Conservation (phyloP, 768 basidiomycete genomes). For the Xanthoconium purpureum region DNA sequence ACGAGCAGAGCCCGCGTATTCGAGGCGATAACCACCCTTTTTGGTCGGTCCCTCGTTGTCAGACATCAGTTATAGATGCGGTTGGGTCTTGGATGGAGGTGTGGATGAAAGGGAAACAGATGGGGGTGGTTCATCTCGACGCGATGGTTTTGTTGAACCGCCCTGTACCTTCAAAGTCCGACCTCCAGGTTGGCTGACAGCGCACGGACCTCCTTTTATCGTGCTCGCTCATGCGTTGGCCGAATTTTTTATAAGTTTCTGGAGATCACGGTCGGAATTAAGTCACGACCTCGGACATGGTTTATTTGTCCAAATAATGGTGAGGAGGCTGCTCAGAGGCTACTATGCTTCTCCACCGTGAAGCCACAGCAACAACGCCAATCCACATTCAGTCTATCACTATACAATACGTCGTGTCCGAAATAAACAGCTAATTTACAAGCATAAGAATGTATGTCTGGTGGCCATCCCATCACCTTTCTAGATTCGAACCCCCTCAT, state of each 20-base stretch:
- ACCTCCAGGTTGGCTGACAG: constrained; percentile 30
- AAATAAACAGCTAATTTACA: constrained; percentile 7
- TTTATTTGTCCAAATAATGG: constrained; percentile 34
- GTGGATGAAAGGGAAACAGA: constrained; percentile 30
- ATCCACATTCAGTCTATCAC: neutral
- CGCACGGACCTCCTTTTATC: constrained; percentile 35
- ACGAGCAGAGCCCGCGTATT: constrained; percentile 65
- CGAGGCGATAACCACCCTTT: constrained; percentile 65
- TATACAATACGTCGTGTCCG: neutral
- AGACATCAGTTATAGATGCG: constrained; percentile 29
- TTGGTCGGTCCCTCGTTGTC: constrained; percentile 35
- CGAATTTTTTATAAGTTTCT: constrained; percentile 13
- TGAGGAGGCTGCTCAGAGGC: neutral
- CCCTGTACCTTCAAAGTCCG: constrained; percentile 39
- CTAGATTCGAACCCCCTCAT: constrained; percentile 20
- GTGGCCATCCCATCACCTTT: neutral
- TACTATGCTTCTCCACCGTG: neutral
- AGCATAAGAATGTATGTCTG: constrained; percentile 3
- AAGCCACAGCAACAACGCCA: neutral
- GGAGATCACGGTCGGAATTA: constrained; percentile 10
- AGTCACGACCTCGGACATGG: constrained; percentile 9
- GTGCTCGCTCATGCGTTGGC: constrained; percentile 24
- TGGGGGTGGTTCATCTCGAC: constrained; percentile 39
- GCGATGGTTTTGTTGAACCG: constrained; percentile 39
- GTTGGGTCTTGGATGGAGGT: constrained; percentile 16